Percentiles rank a stretch among this genome's conserved stretches.
These are phyloP conservation scores for Biancaea sappan DNA, from an alignment of 306 rosid genomes.

Conservation along the genomic window DNA sequence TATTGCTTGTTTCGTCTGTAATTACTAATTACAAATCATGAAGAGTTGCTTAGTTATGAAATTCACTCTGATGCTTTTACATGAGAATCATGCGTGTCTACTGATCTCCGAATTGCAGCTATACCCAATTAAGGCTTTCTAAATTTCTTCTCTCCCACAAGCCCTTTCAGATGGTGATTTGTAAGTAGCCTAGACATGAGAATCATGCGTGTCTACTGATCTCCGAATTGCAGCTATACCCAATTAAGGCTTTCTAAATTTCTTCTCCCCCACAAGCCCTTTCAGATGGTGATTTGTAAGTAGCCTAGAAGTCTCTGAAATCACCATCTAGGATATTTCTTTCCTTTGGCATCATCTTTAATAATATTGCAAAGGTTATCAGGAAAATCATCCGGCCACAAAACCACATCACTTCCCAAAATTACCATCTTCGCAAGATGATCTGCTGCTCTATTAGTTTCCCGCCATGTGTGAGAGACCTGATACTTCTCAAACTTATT, in stretches of 20 bases:
- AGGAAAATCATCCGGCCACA: constrained; percentile 60
- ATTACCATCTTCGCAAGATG: constrained; percentile 63
- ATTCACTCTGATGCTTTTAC: too few species aligned
- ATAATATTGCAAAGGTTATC: constrained; percentile 49
- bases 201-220: too few species aligned
- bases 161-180: too few species aligned
- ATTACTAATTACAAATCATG: too few species aligned
- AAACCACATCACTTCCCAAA: constrained; percentile 45
- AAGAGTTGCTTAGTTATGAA: too few species aligned
- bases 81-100: too few species aligned
- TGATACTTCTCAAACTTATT: constrained; percentile 42
- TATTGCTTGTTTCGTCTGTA: too few species aligned
- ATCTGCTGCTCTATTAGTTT: constrained; percentile 72
- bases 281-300: neutral
- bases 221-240: neutral
- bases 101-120: too few species aligned
- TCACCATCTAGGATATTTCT: constrained; percentile 48
- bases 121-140: too few species aligned
- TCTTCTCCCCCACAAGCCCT: neutral
- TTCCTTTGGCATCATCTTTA: constrained; percentile 58
- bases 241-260: neutral
- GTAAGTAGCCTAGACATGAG: too few species aligned
- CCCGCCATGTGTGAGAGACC: constrained; percentile 73
- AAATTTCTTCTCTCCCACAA: too few species aligned
- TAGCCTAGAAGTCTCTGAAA: constrained; percentile 1